Evolutionary conservation across 495 filamentous ascomycete species (phyloP).

Genomic region (Aspergillus affinis): DNA sequence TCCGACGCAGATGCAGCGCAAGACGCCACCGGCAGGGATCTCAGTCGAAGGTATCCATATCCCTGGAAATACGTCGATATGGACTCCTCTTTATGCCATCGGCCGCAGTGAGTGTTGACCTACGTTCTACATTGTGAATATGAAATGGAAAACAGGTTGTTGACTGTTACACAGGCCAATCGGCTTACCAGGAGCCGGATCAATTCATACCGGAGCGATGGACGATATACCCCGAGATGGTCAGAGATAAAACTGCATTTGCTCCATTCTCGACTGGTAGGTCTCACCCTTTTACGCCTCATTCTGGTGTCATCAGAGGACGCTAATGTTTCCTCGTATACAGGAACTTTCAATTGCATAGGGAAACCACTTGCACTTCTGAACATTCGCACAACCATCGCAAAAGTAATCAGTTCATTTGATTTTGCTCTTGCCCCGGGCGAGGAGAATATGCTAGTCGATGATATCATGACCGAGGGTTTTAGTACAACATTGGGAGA

Average conservation of each 20-base stretch:
- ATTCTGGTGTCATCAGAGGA: too few relatives aligned
- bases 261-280: slow-evolving; percentile 10
- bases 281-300: too few relatives aligned
- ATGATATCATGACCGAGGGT: not conserved
- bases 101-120: slow-evolving; percentile 18
- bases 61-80: slow-evolving; percentile 38
- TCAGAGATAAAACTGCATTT: slow-evolving; percentile 17
- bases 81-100: slow-evolving; percentile 37
- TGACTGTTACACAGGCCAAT: not conserved
- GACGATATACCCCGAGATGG: slow-evolving; percentile 31
- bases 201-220: slow-evolving; percentile 57
- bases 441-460: not conserved
- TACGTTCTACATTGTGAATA: not conserved
- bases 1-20: slow-evolving; percentile 31
- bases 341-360: slow-evolving; percentile 26
- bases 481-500: not conserved
- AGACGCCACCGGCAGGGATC: slow-evolving; percentile 46
- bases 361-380: slow-evolving; percentile 28
- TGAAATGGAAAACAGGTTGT: too few relatives aligned
- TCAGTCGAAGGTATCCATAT: slow-evolving; percentile 41
- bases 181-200: slow-evolving; percentile 28
- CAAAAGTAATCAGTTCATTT: slow-evolving; percentile 22
- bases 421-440: slow-evolving; percentile 26
- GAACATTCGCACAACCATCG: slow-evolving; percentile 24
- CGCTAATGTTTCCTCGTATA: too few relatives aligned